Conservation (phyloP, 345 rosid genomes). For the Aquilaria malaccensis region DNA sequence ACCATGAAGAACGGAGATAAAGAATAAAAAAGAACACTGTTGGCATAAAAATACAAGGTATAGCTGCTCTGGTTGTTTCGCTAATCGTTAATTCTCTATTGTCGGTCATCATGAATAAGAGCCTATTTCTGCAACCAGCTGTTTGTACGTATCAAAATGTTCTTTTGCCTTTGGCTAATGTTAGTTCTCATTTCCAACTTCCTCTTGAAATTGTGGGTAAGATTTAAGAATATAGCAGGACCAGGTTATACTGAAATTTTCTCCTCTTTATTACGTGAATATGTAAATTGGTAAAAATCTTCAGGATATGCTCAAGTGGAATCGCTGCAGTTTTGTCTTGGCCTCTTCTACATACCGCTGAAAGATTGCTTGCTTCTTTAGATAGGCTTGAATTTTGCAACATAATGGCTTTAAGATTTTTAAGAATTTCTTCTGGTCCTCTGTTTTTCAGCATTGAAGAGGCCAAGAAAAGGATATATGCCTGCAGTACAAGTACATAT, state of each 20-base stretch:
- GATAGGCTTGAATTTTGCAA: not conserved
- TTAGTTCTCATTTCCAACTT: too few relatives aligned
- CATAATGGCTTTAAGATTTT: not conserved
- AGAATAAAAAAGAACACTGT: not conserved
- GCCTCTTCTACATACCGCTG: not conserved
- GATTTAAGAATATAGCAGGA: too few relatives aligned
- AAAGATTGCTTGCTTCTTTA: not conserved
- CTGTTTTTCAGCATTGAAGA: slow-evolving; percentile 60
- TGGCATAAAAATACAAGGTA: too few relatives aligned
- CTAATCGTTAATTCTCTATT: too few relatives aligned
- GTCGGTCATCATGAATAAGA: too few relatives aligned
- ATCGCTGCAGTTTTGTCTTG: not conserved
- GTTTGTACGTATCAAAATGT: too few relatives aligned
- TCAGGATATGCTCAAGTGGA: not conserved
- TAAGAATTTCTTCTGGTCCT: slow-evolving; percentile 9
- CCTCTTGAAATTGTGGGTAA: too few relatives aligned
- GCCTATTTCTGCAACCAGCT: too few relatives aligned
- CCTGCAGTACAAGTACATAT: slow-evolving; percentile 95
- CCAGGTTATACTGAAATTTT: too few relatives aligned
- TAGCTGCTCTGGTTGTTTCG: too few relatives aligned
- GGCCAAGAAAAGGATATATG: slow-evolving; percentile 77
- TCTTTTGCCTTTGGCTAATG: too few relatives aligned
- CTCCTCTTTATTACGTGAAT: not conserved
- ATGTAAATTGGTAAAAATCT: not conserved
- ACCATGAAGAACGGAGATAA: not conserved